phyloP scores from a whole-genome alignment of 768 basidiomycete species.

The Boletus patriciae region DNA sequence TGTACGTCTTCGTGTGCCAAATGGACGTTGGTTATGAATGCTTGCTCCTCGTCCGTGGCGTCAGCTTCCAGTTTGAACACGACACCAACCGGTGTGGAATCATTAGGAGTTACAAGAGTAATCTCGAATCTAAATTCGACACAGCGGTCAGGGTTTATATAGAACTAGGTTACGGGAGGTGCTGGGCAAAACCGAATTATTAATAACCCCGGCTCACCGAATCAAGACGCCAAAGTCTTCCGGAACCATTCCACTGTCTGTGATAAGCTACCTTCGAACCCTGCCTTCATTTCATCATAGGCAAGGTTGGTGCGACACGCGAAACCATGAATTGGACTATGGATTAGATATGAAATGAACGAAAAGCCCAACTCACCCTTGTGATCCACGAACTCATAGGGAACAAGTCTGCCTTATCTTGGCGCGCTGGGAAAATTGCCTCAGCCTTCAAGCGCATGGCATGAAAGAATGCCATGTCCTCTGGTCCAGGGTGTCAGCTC shows the following conservation, averaged over 20 bases:
- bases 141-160: background rate
- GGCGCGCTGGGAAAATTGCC: conserved; percentile 31
- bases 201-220: background rate
- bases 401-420: conserved; percentile 29
- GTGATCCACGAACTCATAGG: conserved; percentile 40
- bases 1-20: conserved; percentile 31
- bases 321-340: conserved; percentile 47
- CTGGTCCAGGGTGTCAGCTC: conserved; percentile 18
- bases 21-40: conserved; percentile 29
- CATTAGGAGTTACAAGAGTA: background rate
- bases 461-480: conserved; percentile 34
- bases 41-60: conserved; percentile 4
- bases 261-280: conserved; percentile 44
- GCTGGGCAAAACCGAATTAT: background rate
- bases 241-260: conserved; percentile 44
- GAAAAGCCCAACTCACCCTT: conserved; percentile 25
- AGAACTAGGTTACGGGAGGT: background rate
- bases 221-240: conserved; percentile 32
- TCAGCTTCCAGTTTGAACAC: background rate
- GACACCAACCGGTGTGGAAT: background rate
- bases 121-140: background rate
- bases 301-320: conserved; percentile 46
- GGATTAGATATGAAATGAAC: conserved; percentile 1
- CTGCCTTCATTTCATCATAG: conserved; percentile 43
- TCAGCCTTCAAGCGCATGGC: conserved; percentile 29